Evolutionary conservation across 441 rosid genomes (phyloP).

Genomic region (Euphorbia celastroides): DNA sequence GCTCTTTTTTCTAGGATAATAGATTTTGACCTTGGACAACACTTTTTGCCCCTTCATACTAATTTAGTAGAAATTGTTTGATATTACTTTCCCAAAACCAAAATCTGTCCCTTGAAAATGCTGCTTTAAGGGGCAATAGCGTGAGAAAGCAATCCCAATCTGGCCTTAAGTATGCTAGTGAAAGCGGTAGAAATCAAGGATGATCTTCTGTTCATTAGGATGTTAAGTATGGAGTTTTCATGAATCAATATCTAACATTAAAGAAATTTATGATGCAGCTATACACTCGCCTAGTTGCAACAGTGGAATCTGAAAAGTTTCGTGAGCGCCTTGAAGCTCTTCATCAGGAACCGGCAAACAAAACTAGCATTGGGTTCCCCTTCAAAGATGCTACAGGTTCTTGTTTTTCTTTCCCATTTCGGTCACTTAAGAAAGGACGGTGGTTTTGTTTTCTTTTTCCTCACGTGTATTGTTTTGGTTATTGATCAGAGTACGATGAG

Average conservation of each 20-base stretch:
- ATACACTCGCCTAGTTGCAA: slow-evolving; percentile 49
- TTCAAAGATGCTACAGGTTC: slow-evolving; percentile 84
- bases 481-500: slow-evolving; percentile 51
- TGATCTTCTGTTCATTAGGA: not conserved
- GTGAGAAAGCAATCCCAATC: too few species aligned
- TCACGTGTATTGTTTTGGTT: not conserved
- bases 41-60: too few species aligned
- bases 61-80: too few species aligned
- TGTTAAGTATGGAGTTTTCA: not conserved
- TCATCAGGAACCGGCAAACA: slow-evolving; percentile 40
- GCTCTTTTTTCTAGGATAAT: too few species aligned
- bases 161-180: too few species aligned
- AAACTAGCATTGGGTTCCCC: slow-evolving; percentile 53
- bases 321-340: slow-evolving; percentile 45
- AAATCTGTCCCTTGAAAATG: too few species aligned
- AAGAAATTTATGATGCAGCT: slow-evolving; percentile 36
- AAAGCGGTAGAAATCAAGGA: not conserved
- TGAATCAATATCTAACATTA: slow-evolving; percentile 4
- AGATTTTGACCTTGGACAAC: too few species aligned
- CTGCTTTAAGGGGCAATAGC: too few species aligned
- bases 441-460: not conserved
- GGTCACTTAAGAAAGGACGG: too few species aligned
- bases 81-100: too few species aligned
- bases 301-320: slow-evolving; percentile 68
- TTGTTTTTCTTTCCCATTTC: not conserved